phyloP scores from a whole-genome alignment of 192 early-diverging fungal genomes.

The Thoreauomyces humboldtii region DNA sequence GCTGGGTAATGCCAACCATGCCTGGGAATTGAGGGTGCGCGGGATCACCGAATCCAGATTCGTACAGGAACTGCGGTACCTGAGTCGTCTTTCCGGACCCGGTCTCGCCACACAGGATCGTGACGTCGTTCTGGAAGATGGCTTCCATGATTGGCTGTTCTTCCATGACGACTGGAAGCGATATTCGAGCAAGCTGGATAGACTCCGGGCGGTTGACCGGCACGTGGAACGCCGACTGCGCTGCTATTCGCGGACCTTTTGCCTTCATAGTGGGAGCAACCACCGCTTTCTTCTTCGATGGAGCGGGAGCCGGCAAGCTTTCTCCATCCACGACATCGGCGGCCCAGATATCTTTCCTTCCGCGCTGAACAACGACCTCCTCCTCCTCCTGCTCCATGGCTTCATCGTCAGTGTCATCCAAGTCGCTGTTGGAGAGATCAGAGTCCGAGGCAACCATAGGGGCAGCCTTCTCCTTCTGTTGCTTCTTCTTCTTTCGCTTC shows the following conservation, averaged over 20 bases:
- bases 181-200: constrained; percentile 72
- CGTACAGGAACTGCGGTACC: constrained; percentile 96
- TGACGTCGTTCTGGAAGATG: constrained; percentile 78
- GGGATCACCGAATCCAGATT: constrained; percentile 94
- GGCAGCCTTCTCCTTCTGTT: constrained; percentile 34
- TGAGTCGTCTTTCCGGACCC: constrained; percentile 94
- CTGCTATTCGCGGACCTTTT: neutral
- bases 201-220: constrained; percentile 69
- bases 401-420: constrained; percentile 1
- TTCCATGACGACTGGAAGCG: constrained; percentile 88
- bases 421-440: neutral
- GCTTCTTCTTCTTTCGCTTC: constrained; percentile 38
- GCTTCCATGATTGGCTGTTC: constrained; percentile 99
- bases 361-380: neutral
- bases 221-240: constrained; percentile 46
- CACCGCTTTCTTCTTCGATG: neutral
- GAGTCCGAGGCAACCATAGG: neutral
- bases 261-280: neutral
- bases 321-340: constrained; percentile 43
- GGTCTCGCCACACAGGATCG: constrained; percentile 96
- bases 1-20: constrained; percentile 96
- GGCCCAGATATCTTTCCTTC: constrained; percentile 29
- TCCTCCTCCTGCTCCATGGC: neutral
- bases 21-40: constrained; percentile 68
- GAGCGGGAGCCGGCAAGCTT: constrained; percentile 14